A percentile compares a stretch with the other conserved stretches of the same genome.
These are phyloP conservation scores for Penicillium canescens DNA, from an alignment of 495 filamentous ascomycete genomes.

Conservation along the genomic window DNA sequence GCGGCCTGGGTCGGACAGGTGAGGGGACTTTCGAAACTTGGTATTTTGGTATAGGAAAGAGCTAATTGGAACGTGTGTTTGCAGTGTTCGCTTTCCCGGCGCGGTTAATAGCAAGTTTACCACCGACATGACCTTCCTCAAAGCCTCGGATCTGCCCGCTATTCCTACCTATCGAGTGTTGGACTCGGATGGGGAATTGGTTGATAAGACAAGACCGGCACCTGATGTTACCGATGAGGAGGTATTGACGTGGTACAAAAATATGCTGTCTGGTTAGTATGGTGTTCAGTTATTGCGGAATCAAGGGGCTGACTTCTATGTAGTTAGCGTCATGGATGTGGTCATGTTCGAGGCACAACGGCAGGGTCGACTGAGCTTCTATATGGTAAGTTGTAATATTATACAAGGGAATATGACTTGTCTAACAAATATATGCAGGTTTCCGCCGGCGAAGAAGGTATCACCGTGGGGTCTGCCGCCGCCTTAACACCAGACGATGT, in stretches of 20 bases:
- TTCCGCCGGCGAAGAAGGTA: conserved; percentile 93
- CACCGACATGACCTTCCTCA: conserved; percentile 70
- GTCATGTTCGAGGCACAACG: conserved; percentile 90
- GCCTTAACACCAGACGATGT: conserved; percentile 82
- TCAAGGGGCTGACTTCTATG: conserved; percentile 9
- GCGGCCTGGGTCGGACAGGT: conserved; percentile 67
- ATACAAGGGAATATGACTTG: neutral
- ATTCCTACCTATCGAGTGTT: conserved; percentile 87
- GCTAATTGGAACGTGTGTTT: no score
- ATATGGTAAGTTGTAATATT: conserved; percentile 67
- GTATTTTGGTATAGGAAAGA: neutral
- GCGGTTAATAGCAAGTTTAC: conserved; percentile 93
- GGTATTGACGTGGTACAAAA: conserved; percentile 63
- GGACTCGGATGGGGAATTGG: conserved; percentile 76
- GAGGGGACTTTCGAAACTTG: conserved; percentile 8
- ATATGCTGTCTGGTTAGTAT: conserved; percentile 63
- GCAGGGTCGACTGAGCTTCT: conserved; percentile 86
- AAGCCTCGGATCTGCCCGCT: conserved; percentile 62
- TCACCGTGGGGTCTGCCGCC: conserved; percentile 82
- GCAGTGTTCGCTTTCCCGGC: conserved; percentile 87
- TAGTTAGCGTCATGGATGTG: conserved; percentile 87
- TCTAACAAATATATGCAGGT: conserved; percentile 45
- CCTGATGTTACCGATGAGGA: conserved; percentile 69
- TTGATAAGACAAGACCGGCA: conserved; percentile 63
- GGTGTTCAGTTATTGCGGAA: neutral